A percentile compares a stretch with the other conserved stretches of the same genome.
These are phyloP conservation scores for Rhizoclosmatium sp. DNA, from an alignment of 192 early-diverging fungal species.

Conservation along the genomic window DNA sequence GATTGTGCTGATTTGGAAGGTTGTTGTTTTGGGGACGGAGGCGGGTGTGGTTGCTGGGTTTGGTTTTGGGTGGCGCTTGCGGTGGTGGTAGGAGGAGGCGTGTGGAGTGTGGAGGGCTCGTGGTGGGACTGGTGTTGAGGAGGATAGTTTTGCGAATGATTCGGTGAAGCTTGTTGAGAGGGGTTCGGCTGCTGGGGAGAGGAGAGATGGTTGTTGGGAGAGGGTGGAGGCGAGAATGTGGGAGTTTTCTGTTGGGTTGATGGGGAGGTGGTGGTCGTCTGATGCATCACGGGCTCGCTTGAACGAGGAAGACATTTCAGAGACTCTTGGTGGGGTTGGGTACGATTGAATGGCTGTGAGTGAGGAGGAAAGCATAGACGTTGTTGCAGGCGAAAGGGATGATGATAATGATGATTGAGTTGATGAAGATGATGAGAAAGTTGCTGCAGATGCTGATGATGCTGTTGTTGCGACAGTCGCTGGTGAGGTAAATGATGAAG, in stretches of 20 bases:
- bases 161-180: conserved; percentile 24
- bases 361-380: conserved; percentile 31
- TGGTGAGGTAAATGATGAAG: neutral
- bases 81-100: conserved; percentile 13
- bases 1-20: conserved; percentile 16
- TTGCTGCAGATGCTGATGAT: conserved; percentile 3
- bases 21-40: neutral
- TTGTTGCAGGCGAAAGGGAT: neutral
- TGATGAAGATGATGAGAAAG: neutral
- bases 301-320: neutral
- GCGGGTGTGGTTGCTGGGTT: neutral
- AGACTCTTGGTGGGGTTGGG: conserved; percentile 27
- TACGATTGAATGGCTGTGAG: conserved; percentile 5
- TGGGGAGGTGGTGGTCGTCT: neutral
- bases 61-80: conserved; percentile 32
- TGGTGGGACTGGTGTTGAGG: conserved; percentile 3
- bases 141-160: conserved; percentile 23
- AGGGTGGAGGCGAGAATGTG: neutral
- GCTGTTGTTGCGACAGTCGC: neutral
- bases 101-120: neutral
- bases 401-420: too few species aligned
- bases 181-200: neutral
- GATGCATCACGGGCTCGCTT: neutral
- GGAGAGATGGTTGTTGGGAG: neutral
- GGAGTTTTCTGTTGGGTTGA: neutral